Evolutionary conservation across 2,329 filamentous ascomycete species (phyloP).

Genomic region (Pseudocercospora musae): DNA sequence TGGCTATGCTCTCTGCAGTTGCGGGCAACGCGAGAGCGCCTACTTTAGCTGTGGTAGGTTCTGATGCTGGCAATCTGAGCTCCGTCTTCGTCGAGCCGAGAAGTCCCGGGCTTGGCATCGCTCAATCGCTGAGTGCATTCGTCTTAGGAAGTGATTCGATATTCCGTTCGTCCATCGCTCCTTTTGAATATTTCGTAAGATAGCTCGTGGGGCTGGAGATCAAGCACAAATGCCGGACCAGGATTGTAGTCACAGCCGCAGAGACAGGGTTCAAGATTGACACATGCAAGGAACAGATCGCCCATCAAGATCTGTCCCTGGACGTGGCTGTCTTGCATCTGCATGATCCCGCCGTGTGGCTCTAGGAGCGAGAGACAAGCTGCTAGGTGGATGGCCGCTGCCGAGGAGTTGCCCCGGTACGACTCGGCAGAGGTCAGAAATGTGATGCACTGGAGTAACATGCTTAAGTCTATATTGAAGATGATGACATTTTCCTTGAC

Average conservation of each 20-base stretch:
- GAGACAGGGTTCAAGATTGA: neutral
- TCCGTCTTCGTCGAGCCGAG: neutral
- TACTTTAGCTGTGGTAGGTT: no score
- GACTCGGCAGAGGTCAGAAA: neutral
- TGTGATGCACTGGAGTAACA: conserved; percentile 1
- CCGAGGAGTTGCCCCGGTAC: neutral
- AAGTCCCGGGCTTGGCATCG: neutral
- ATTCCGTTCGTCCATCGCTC: neutral
- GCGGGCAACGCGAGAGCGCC: neutral
- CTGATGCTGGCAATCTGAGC: no score
- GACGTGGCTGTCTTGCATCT: neutral
- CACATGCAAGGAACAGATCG: conserved; percentile 6
- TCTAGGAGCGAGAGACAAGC: neutral
- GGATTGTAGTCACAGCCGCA: conserved; percentile 5
- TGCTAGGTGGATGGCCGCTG: neutral
- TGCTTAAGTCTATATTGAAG: neutral
- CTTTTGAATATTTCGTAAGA: neutral
- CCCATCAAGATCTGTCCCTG: conserved; percentile 6
- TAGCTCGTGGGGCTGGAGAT: neutral
- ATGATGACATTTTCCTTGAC: neutral
- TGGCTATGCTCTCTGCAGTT: neutral
- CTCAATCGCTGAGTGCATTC: neutral
- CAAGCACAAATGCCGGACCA: conserved; percentile 1
- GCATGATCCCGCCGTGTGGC: neutral
- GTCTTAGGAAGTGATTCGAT: neutral